Base-by-base conservation (phyloP, 2,329 filamentous ascomycete species). In the Xylaria arbuscula region DNA sequence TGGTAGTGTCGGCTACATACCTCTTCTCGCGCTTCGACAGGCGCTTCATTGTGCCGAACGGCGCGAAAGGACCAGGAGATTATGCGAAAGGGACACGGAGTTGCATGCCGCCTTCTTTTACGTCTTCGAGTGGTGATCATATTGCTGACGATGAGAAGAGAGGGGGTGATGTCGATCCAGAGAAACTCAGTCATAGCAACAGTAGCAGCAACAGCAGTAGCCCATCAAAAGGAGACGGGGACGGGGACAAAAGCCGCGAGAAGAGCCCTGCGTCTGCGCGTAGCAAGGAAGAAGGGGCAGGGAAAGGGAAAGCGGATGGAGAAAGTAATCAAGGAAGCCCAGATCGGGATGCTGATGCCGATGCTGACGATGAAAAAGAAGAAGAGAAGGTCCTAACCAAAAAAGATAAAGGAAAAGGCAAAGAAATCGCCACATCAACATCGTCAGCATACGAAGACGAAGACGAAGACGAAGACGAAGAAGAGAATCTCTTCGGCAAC, bases 31-130 rank as follows among this genome's bases (percentile, higher is more conserved):
- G 93, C 38, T 89, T 96, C 69, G 94, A 97, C 78, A 84, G 85
- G 69, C 87, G 92, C 50, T 97, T 95, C 81, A 86, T 91, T 76
- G 82, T 96, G 28, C 92, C 92, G 0, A 83, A 96, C 76, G 90
- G 91, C 53, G 89, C 89, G 76, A 85, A 85, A 53, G 85, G 83
- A 0, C 85, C 88, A 0, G 87, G 88, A 3, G 82, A 85, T 75
- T 87, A 87, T 75, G 73, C 66, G 70, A 68, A 24, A 54, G 51
- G 67, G 66, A 28, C 59, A 15, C 66, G 58, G 7, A 40, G 45
- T 24, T 57, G 66, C 28, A 45, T 45, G 17, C 64, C 28, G 22
- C 38, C 38, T 4, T 68, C 67, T 0, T 7, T 38, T 17, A 15
- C n/a, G 13, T 64, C 68, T 34, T 68, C 59, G 19, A 34, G 9